Evolutionary conservation across 2,329 filamentous ascomycete genomes (phyloP).

Genomic region (Onygena corvina): DNA sequence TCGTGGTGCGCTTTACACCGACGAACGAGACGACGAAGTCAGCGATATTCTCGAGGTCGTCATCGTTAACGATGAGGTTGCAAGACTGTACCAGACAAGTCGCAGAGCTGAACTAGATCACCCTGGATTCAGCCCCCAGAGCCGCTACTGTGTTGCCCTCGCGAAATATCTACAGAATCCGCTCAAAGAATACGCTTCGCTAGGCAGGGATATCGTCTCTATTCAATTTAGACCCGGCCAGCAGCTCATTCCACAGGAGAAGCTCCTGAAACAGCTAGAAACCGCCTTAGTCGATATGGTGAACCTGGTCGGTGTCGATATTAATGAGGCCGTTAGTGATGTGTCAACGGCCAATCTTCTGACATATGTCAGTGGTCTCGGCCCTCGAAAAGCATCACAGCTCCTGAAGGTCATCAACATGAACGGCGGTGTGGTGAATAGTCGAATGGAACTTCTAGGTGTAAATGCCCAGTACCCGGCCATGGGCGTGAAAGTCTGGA

Average conservation of each 20-base stretch:
- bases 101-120: conserved; percentile 67
- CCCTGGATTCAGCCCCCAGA: conserved; percentile 63
- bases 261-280: conserved; percentile 74
- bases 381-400: conserved; percentile 77
- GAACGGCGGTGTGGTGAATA: conserved; percentile 75
- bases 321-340: conserved; percentile 81
- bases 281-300: conserved; percentile 99
- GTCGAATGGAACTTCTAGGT: conserved; percentile 76
- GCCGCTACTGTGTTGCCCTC: conserved; percentile 78
- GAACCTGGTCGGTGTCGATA: conserved; percentile 87
- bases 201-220: conserved; percentile 77
- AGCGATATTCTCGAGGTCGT: conserved; percentile 76
- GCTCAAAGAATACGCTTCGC: conserved; percentile 87
- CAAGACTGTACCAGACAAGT: conserved; percentile 89
- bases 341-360: conserved; percentile 73
- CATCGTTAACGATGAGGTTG: conserved; percentile 91
- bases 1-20: conserved; percentile 68
- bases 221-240: conserved; percentile 84
- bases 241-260: conserved; percentile 74
- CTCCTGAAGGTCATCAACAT: conserved; percentile 81
- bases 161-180: conserved; percentile 91
- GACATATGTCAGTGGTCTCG: conserved; percentile 81
- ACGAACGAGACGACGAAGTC: conserved; percentile 64
- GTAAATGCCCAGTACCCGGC: conserved; percentile 72
- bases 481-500: conserved; percentile 83